These are phyloP conservation scores for Volutella citrinella DNA, from an alignment of 2,329 filamentous ascomycete species.

Conservation along the genomic window DNA sequence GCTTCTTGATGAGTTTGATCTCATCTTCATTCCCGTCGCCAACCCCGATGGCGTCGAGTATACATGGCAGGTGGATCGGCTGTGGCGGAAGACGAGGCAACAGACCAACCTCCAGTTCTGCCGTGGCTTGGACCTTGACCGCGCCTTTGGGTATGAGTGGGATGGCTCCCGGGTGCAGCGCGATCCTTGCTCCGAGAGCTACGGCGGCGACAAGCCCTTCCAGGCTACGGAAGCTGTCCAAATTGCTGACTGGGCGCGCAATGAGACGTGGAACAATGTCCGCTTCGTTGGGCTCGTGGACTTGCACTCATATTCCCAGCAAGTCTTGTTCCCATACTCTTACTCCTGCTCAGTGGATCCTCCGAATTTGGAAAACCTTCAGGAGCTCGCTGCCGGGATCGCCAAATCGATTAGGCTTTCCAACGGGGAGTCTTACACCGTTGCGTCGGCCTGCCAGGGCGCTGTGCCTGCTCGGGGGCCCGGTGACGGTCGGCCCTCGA, in stretches of 20 bases:
- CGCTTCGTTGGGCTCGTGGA: slow-evolving; percentile 85
- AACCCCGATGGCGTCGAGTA: slow-evolving; percentile 96
- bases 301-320: slow-evolving; percentile 92
- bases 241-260: slow-evolving; percentile 79
- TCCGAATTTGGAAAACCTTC: slow-evolving; percentile 84
- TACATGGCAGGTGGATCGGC: slow-evolving; percentile 83
- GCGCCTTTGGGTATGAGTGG: slow-evolving; percentile 83
- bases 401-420: slow-evolving; percentile 85
- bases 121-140: slow-evolving; percentile 84
- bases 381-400: slow-evolving; percentile 84
- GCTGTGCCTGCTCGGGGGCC: slow-evolving; percentile 46
- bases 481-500: slow-evolving; percentile 17
- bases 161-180: slow-evolving; percentile 60
- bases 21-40: slow-evolving; percentile 81
- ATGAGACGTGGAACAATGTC: slow-evolving; percentile 70
- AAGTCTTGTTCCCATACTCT: slow-evolving; percentile 88
- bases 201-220: slow-evolving; percentile 79
- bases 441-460: slow-evolving; percentile 84
- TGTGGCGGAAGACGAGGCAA: slow-evolving; percentile 95
- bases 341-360: slow-evolving; percentile 77
- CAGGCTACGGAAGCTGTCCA: slow-evolving; percentile 74
- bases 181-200: slow-evolving; percentile 90
- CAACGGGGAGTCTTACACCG: slow-evolving; percentile 70
- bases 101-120: slow-evolving; percentile 80
- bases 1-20: slow-evolving; percentile 79